phyloP scores from a whole-genome alignment of 768 basidiomycete genomes.

The Leccinum subgranulosum region DNA sequence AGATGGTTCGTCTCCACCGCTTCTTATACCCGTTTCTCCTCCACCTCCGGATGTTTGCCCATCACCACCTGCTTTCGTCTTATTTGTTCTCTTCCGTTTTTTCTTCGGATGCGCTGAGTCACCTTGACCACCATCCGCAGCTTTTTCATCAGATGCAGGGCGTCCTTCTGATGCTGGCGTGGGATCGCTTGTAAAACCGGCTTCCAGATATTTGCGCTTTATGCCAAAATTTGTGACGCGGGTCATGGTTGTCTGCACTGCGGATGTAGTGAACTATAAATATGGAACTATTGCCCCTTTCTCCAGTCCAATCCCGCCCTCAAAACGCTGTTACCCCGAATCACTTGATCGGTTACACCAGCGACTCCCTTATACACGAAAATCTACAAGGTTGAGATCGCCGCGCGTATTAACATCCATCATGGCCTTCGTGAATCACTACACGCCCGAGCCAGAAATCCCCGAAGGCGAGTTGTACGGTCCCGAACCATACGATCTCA shows the following conservation, averaged over 20 bases:
- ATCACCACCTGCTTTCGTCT: slow-evolving; percentile 30
- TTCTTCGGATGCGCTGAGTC: slow-evolving; percentile 42
- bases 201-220: slow-evolving; percentile 69
- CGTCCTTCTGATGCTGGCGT: slow-evolving; percentile 5
- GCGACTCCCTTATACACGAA: no score
- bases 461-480: slow-evolving; percentile 17
- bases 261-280: not conserved
- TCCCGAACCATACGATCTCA: slow-evolving; percentile 28
- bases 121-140: slow-evolving; percentile 1
- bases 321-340: no score
- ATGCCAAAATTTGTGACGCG: slow-evolving; percentile 71
- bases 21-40: slow-evolving; percentile 17
- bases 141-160: not conserved
- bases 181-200: slow-evolving; percentile 41
- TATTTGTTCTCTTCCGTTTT: slow-evolving; percentile 56
- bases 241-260: slow-evolving; percentile 47
- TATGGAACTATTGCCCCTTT: slow-evolving; percentile 5
- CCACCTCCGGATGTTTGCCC: not conserved
- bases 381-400: not conserved
- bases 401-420: not conserved
- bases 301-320: not conserved
- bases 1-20: slow-evolving; percentile 13
- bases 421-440: slow-evolving; percentile 24
- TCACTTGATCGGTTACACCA: no score
- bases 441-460: slow-evolving; percentile 7